Percentiles rank a stretch among this genome's conserved stretches.
phyloP scores from a whole-genome alignment of 1,284 basidiomycete species.

The Microbotryomycetes sp. region DNA sequence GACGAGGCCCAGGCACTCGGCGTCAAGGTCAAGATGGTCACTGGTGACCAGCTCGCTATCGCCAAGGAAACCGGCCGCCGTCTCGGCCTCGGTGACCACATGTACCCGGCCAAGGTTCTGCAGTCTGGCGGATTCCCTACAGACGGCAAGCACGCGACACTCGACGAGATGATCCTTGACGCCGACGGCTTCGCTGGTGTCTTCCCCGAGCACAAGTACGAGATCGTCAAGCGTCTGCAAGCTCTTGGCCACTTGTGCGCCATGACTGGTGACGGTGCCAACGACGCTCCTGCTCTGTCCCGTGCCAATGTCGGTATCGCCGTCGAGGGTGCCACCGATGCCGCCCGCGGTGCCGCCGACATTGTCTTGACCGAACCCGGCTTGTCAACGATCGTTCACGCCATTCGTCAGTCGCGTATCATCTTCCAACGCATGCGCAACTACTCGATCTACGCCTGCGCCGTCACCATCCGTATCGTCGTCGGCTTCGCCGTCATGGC shows the following conservation, averaged over 20 bases:
- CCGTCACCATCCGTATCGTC: slow-evolving; percentile 65
- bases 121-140: slow-evolving; percentile 79
- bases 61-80: slow-evolving; percentile 98
- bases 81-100: slow-evolving; percentile 91
- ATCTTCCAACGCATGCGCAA: slow-evolving; percentile 98
- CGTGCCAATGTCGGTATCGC: slow-evolving; percentile 96
- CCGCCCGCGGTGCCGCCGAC: slow-evolving; percentile 89
- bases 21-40: slow-evolving; percentile 99
- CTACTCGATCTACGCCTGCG: slow-evolving; percentile 65
- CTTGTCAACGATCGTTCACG: slow-evolving; percentile 93
- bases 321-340: slow-evolving; percentile 92
- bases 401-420: slow-evolving; percentile 87
- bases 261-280: slow-evolving; percentile 88
- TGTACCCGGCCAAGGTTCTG: slow-evolving; percentile 92
- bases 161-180: slow-evolving; percentile 85
- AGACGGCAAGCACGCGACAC: slow-evolving; percentile 60
- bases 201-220: slow-evolving; percentile 85
- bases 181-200: slow-evolving; percentile 90
- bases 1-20: slow-evolving; percentile 89
- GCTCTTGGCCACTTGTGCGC: slow-evolving; percentile 52
- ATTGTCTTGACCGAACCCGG: slow-evolving; percentile 92
- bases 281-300: slow-evolving; percentile 87
- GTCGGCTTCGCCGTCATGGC: slow-evolving; percentile 93
- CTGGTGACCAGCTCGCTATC: slow-evolving; percentile 97
- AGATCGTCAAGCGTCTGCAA: slow-evolving; percentile 88